Base-by-base conservation (phyloP, 192 early-diverging fungal genomes). In the Lobosporangium transversale region DNA sequence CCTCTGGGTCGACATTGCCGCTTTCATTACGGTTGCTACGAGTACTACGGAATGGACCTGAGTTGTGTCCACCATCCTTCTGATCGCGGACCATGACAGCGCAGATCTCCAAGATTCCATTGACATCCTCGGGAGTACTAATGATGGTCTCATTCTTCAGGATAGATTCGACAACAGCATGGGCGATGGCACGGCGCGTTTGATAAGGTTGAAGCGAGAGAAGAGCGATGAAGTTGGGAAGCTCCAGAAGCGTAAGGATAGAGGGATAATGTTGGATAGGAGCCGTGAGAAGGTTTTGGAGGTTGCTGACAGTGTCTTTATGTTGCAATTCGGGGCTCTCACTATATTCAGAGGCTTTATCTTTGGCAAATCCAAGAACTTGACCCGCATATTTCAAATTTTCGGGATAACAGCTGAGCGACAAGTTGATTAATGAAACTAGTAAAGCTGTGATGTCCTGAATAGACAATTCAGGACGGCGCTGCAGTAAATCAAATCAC, bases 401-500 rank as follows among this genome's bases (percentile, higher is more conserved):
- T 18, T 94, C 91, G 9, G 98, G 98, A 55, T 95, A 95, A 61
- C 93, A 97, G 53, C 95, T 94, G 15, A 99, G 79, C 30, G 97
- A 95, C 42, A 99, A 79, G 43, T 95, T 94, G 50, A 91, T 86
- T 66, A 98, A 85, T 7, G 96, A 93, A 11, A 91, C 92, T 40
- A 97, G 81, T 47, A 99, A 85, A 0, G 95, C 93, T 35, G 93
- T 92, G n/a, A 95, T 86, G 62, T 99, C 97, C 66, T 95, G 91
- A 32, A 98, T 89, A 6, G 91, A 87, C 9, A 99, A 89, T 75
- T 99, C 97, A 3, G 94, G 94, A 23, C 97, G 90, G 35, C 89
- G 89, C 88, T 95, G 71, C 12, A 17, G 3, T 11, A 36, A 5
- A 6, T 4, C 2, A 23, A 33, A 37, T 10, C 30, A 37, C 15